Percentiles rank a stretch among this genome's conserved stretches.
Conservation (phyloP, 352 stramenopile species). For the Phytopythium kandeliae region DNA sequence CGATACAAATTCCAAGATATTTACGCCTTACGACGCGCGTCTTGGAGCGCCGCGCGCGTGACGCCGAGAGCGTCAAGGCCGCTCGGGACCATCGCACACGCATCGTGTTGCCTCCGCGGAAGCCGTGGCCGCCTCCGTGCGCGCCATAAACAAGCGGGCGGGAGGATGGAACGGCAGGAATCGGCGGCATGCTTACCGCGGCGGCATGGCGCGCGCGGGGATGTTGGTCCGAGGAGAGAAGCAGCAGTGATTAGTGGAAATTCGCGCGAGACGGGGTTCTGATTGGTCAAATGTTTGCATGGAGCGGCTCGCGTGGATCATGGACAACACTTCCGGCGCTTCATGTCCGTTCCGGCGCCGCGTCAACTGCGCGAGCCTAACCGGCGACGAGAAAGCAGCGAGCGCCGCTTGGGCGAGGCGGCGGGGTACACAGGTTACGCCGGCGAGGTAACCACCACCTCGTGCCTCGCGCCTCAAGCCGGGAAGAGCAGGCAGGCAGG, state of each 20-base stretch:
- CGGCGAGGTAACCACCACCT: no score
- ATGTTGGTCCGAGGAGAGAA: conserved; percentile 1
- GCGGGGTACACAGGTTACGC: no score
- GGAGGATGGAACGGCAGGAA: conserved; percentile 5
- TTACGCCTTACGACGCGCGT: no score
- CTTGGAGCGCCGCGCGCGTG: neutral
- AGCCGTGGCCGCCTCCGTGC: no score
- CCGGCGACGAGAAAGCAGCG: no score
- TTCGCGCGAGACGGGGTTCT: neutral
- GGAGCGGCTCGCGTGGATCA: neutral
- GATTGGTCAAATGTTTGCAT: conserved; percentile 5
- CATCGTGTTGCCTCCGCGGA: neutral
- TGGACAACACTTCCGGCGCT: no score
- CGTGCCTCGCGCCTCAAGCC: no score
- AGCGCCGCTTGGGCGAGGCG: no score
- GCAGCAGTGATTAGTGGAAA: neutral
- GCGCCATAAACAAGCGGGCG: conserved; percentile 5
- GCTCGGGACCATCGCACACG: neutral
- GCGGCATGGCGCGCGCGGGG: no score
- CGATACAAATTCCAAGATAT: neutral
- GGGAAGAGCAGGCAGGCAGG: no score
- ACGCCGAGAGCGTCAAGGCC: neutral
- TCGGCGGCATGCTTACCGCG: conserved; percentile 7
- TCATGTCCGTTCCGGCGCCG: neutral
- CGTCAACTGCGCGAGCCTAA: neutral